These are phyloP conservation scores for Colletotrichum falcatum DNA, from an alignment of 2,329 filamentous ascomycete genomes.

Conservation along the genomic window DNA sequence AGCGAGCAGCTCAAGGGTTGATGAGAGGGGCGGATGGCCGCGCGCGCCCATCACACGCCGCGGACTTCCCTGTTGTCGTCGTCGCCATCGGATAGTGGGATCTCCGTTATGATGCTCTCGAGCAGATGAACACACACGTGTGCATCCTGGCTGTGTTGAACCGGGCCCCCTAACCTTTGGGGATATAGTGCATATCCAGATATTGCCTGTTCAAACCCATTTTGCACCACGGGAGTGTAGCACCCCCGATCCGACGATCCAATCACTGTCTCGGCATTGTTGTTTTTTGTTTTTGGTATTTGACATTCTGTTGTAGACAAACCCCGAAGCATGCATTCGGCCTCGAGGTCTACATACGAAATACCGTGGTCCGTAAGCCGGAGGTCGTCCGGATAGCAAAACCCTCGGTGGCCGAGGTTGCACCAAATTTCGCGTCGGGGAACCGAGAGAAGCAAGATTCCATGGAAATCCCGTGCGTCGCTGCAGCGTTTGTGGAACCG, in stretches of 20 bases:
- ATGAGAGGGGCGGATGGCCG: neutral
- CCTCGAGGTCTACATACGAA: neutral
- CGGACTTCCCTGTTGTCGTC: neutral
- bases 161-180: neutral
- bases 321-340: neutral
- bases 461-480: neutral
- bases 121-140: neutral
- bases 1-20: too few relatives aligned
- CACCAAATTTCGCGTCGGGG: slow-evolving; percentile 8
- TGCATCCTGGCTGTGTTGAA: neutral
- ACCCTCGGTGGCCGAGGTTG: neutral
- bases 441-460: neutral
- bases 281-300: too few relatives aligned
- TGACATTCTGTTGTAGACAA: too few relatives aligned
- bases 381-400: neutral
- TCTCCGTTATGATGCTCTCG: neutral
- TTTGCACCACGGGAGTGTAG: neutral
- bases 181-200: neutral
- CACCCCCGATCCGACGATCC: neutral
- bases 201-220: neutral
- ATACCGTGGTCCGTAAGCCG: too few relatives aligned
- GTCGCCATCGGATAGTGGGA: neutral
- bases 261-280: neutral
- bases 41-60: neutral
- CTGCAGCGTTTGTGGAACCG: neutral